phyloP scores from a whole-genome alignment of 2,329 filamentous ascomycete species.

The Cryphonectria nitschkei region DNA sequence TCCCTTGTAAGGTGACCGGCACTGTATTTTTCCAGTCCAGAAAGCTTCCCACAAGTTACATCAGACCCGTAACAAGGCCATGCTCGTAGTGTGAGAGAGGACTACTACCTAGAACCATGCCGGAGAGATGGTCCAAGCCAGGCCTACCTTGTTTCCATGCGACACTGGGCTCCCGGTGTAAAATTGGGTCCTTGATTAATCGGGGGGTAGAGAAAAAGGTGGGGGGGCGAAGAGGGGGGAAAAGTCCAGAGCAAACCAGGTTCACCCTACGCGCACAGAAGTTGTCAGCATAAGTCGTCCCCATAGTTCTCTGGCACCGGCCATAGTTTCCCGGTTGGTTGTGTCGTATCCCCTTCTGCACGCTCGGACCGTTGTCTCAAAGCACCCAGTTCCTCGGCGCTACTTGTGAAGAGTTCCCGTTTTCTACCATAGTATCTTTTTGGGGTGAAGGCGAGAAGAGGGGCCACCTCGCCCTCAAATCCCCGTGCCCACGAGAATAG shows the following conservation, averaged over 20 bases:
- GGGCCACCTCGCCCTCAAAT: not conserved
- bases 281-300: not conserved
- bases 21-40: not conserved
- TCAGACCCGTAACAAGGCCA: not conserved
- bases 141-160: not conserved
- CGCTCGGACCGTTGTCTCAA: not conserved
- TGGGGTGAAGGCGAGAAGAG: not conserved
- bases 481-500: not conserved
- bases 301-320: not conserved
- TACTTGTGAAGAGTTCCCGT: not conserved
- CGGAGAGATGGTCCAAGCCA: not conserved
- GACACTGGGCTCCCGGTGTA: not conserved
- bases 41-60: not conserved
- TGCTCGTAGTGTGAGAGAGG: not conserved
- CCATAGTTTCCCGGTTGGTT: not conserved
- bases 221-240: too few relatives aligned
- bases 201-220: too few relatives aligned
- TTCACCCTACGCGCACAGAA: not conserved
- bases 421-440: not conserved
- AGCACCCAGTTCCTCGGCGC: not conserved
- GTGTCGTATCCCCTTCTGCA: not conserved
- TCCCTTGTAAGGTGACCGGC: not conserved
- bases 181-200: not conserved
- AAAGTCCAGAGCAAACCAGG: not conserved
- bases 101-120: not conserved